Base-by-base conservation (phyloP, 2,329 filamentous ascomycete genomes). In the Claviceps africana region DNA sequence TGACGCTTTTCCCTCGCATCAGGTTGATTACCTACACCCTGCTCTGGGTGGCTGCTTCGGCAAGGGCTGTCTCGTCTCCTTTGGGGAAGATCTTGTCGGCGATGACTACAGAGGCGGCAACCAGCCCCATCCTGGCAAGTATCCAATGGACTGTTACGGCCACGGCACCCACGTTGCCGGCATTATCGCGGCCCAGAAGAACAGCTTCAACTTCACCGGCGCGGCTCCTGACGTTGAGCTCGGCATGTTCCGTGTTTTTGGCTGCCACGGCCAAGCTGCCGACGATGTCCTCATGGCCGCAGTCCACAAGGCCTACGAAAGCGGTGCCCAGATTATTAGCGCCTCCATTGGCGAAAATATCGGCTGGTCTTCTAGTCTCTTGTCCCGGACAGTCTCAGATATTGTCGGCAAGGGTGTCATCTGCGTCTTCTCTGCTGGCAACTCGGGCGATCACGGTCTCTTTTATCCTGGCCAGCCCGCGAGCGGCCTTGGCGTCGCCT, bases 31-130 rank as follows among this genome's bases (percentile, higher is more conserved):
- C 60, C 72, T 67, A 1, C 81, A 85, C 58, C 77, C 79, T 1
- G 77, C 78, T 30, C 72, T 85, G 0, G 82, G 82, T 17, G 79
- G 79, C 47, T 81, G 81, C 59, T 83, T 83, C 60, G 82, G 81
- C 2, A 59, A 69, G 1, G 77, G 72, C 13, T 83, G 75, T 57
- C 67, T 82, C 42, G 76, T 85, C 19, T 69, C 71, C 3, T 76
- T 73, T 53, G 81, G 82, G 19, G 69, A 69, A 37, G 79, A 82
- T 56, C 68, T 81, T 43, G 74, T 81, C 19, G 80, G 79, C 19
- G 77, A 83, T 51, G 67, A 65, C 47, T 79, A 74, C 62, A 65
- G 57, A 45, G 70, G 70, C 44, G 51, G 54, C 48, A 70, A 69
- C 55, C 65, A 59, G 1, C 70, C 71, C 9, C 54, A 64, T 0